Conservation (phyloP, 2,329 filamentous ascomycete genomes). For the Talaromyces rugulosus region DNA sequence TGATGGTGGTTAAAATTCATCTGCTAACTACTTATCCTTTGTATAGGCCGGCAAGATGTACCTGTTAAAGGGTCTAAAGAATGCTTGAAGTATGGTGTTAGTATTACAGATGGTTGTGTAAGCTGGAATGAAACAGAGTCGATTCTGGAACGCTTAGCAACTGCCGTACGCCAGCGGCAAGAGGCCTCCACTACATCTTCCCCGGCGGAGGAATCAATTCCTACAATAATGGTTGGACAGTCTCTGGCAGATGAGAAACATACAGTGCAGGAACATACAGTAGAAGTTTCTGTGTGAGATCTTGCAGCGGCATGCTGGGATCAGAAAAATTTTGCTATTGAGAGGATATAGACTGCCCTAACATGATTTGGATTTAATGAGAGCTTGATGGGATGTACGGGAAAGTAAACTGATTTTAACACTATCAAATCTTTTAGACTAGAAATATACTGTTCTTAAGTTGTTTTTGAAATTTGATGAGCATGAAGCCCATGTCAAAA, state of each 20-base stretch:
- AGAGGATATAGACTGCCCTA: background rate
- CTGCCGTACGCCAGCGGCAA: constrained; percentile 3
- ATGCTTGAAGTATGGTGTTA: constrained; percentile 4
- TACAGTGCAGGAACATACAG: constrained; percentile 1
- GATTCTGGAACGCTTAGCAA: background rate
- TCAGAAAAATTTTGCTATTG: background rate
- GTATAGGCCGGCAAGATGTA: constrained; percentile 2
- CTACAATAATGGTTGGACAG: constrained; percentile 1
- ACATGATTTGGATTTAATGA: background rate
- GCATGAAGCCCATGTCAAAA: background rate
- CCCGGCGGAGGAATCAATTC: background rate
- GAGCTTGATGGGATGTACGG: background rate
- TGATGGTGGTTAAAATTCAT: background rate
- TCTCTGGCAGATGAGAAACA: background rate
- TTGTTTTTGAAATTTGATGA: background rate
- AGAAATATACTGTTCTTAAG: background rate
- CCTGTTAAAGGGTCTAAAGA: background rate
- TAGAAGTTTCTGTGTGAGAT: constrained; percentile 1
- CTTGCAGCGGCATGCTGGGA: background rate
- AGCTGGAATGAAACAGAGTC: constrained; percentile 3
- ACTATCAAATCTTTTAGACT: background rate
- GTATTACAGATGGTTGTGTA: constrained; percentile 5
- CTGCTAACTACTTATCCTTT: background rate
- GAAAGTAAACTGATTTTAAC: background rate
- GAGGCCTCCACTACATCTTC: constrained; percentile 1